A percentile compares a stretch with the other conserved stretches of the same genome.
These are phyloP conservation scores for Perkinsus marinus DNA, from an alignment of 169 alveolate genomes.

Conservation along the genomic window DNA sequence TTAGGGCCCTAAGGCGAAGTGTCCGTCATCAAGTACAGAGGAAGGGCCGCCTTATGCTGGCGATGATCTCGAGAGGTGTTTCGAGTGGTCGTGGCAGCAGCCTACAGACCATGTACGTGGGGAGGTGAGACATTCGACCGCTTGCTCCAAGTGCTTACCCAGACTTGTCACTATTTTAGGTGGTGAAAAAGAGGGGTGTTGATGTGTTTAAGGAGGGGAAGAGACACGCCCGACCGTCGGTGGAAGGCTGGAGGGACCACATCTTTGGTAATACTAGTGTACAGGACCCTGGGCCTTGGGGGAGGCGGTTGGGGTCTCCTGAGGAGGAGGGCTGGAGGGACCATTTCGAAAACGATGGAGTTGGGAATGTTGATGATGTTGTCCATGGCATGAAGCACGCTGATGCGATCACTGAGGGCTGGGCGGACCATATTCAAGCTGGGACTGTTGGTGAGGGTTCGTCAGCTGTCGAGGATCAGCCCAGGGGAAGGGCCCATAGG, in stretches of 20 bases:
- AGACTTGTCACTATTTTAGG: too few relatives aligned
- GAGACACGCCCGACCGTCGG: not conserved
- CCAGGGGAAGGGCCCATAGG: not conserved
- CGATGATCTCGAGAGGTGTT: not conserved
- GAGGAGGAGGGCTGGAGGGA: not conserved
- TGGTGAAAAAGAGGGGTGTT: too few relatives aligned
- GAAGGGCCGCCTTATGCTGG: not conserved
- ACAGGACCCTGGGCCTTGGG: not conserved
- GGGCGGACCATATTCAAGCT: not conserved
- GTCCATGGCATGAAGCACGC: not conserved
- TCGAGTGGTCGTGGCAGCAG: not conserved
- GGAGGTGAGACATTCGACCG: too few relatives aligned
- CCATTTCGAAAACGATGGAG: not conserved
- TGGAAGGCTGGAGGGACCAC: not conserved
- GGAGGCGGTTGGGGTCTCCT: not conserved
- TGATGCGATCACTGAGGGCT: not conserved
- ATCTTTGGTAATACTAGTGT: not conserved
- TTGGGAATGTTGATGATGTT: not conserved
- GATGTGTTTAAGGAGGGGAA: not conserved
- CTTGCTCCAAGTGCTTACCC: too few relatives aligned
- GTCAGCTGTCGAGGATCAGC: not conserved
- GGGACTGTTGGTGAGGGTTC: not conserved
- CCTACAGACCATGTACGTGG: too few relatives aligned
- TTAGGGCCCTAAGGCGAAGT: not conserved
- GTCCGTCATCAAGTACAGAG: not conserved